Conservation (phyloP, 805 yeast species). For the Ogataea pini region DNA sequence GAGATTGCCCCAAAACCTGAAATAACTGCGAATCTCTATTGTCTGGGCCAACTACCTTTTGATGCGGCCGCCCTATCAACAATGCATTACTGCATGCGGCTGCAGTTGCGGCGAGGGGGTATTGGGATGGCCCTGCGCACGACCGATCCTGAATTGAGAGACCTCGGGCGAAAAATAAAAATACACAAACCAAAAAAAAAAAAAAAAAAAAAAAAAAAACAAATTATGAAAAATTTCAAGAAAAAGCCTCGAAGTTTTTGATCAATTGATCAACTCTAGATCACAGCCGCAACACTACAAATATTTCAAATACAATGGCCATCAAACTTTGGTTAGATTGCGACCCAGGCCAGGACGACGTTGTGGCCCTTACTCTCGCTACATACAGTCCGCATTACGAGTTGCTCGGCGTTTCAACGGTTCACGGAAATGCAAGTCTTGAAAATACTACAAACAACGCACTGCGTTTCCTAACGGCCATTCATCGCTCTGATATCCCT, state of each 20-base stretch:
- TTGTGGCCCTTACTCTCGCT: constrained; percentile 69
- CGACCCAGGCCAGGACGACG: constrained; percentile 92
- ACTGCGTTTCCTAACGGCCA: constrained; percentile 61
- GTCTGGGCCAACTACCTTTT: background rate
- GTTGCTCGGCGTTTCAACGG: constrained; percentile 70
- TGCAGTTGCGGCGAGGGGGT: background rate
- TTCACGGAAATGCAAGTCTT: constrained; percentile 70
- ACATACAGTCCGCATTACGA: constrained; percentile 58
- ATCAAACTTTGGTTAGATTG: constrained; percentile 88
- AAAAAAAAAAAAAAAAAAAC: background rate
- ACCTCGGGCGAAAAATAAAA: background rate
- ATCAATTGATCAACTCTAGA: too few species aligned
- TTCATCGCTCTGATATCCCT: constrained; percentile 51
- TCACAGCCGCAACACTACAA: too few species aligned
- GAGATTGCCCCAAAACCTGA: constrained; percentile 1
- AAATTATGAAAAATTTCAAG: too few species aligned
- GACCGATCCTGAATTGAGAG: background rate
- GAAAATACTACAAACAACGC: constrained; percentile 70
- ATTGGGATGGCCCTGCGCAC: background rate
- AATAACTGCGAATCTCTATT: too few species aligned
- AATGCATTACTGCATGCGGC: background rate
- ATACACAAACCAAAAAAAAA: background rate
- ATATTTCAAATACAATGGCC: too few species aligned
- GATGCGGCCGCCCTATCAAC: background rate
- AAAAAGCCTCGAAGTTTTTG: background rate